Conservation (phyloP, 768 basidiomycete genomes). For the Lactifluus hygrophoroides region DNA sequence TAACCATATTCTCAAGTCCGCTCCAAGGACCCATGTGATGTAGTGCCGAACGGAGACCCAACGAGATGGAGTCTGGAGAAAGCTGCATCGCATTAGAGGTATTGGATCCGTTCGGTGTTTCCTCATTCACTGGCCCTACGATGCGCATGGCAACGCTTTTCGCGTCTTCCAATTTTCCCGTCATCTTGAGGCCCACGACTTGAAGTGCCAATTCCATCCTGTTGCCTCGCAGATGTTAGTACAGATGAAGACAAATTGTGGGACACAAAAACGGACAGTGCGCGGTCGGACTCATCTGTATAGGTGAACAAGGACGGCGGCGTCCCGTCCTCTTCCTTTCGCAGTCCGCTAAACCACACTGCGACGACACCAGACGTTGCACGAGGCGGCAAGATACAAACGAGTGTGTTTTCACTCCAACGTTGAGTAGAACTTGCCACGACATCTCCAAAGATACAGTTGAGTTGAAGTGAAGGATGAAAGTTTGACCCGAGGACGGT, state of each 20-base stretch:
- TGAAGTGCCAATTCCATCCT: constrained; percentile 96
- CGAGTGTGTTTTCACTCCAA: constrained; percentile 90
- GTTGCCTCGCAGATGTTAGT: constrained; percentile 10
- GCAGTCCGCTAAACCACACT: constrained; percentile 80
- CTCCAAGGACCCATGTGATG: constrained; percentile 47
- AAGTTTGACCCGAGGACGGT: constrained; percentile 92
- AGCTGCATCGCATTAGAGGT: constrained; percentile 35
- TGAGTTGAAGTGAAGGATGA: constrained; percentile 58
- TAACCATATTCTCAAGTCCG: constrained; percentile 62
- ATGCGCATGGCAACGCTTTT: constrained; percentile 91
- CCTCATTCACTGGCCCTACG: constrained; percentile 64
- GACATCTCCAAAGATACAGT: constrained; percentile 80
- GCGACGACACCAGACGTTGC: constrained; percentile 75
- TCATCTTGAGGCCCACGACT: constrained; percentile 95
- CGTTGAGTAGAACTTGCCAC: constrained; percentile 76
- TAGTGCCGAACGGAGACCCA: constrained; percentile 50
- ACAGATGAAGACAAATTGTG: background rate
- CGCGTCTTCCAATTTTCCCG: constrained; percentile 88
- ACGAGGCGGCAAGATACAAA: constrained; percentile 84
- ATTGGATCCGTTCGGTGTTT: constrained; percentile 26
- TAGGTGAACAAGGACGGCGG: constrained; percentile 76
- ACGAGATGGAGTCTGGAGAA: constrained; percentile 35
- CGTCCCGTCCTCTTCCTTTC: constrained; percentile 47
- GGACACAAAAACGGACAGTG: constrained; percentile 50
- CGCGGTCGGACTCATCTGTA: constrained; percentile 81